These are phyloP conservation scores for Aquilaria yunnanensis DNA, from an alignment of 345 rosid genomes.

Conservation along the genomic window DNA sequence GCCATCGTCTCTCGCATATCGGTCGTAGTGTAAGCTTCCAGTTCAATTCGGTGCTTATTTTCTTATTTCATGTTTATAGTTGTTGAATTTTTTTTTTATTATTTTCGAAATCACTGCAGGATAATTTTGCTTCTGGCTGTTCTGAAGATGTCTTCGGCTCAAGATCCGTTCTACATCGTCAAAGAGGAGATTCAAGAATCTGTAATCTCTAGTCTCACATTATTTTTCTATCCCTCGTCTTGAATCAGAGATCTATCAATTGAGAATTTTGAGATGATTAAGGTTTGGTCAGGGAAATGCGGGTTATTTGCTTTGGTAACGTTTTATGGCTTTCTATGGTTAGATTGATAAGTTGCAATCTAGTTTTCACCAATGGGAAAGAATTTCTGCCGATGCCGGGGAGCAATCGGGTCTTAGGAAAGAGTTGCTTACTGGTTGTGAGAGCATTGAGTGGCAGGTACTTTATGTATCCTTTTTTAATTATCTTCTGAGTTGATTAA, in stretches of 20 bases:
- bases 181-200: constrained; percentile 98
- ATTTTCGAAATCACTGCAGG: background rate
- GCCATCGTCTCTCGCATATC: background rate
- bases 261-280: too few species aligned
- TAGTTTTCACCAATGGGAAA: constrained; percentile 85
- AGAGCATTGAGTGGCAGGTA: constrained; percentile 99
- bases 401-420: constrained; percentile 56
- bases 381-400: constrained; percentile 45
- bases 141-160: constrained; percentile 77
- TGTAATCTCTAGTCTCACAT: constrained; percentile 39
- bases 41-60: background rate
- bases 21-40: background rate
- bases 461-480: background rate
- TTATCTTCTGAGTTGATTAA: background rate
- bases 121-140: background rate
- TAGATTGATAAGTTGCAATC: constrained; percentile 94
- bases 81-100: background rate
- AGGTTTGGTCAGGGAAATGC: too few species aligned
- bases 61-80: background rate
- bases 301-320: background rate
- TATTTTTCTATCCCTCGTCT: too few species aligned
- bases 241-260: too few species aligned
- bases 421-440: constrained; percentile 70
- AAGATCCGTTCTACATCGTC: constrained; percentile 96
- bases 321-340: constrained; percentile 14